Conservation (phyloP, 2,329 filamentous ascomycete species). For the Seiridium unicorne region DNA sequence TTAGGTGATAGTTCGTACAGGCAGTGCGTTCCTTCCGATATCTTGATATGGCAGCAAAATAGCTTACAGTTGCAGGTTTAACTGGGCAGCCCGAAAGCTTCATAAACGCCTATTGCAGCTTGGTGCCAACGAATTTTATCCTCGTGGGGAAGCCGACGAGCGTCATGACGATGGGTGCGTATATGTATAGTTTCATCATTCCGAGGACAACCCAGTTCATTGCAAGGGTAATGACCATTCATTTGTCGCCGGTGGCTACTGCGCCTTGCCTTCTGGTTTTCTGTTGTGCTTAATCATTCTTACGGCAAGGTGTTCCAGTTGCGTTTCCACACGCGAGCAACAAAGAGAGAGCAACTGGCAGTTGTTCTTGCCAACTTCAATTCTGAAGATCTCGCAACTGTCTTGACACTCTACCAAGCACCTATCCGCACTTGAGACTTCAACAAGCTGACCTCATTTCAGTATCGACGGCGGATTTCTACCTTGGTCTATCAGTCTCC, state of each 20-base stretch:
- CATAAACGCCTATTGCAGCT: conserved; percentile 81
- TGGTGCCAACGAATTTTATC: conserved; percentile 73
- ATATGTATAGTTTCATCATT: not conserved
- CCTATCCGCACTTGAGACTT: too few relatives aligned
- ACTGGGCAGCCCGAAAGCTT: conserved; percentile 88
- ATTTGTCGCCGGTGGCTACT: too few relatives aligned
- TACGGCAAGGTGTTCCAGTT: too few relatives aligned
- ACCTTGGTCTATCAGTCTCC: conserved; percentile 71
- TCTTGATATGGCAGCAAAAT: not conserved
- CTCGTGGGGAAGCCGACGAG: conserved; percentile 85
- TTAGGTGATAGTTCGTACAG: conserved; percentile 93
- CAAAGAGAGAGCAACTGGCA: too few relatives aligned
- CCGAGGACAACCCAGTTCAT: not conserved
- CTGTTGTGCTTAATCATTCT: too few relatives aligned
- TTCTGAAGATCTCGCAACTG: not conserved
- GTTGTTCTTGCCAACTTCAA: not conserved
- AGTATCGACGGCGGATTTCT: conserved; percentile 82
- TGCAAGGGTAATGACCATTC: too few relatives aligned
- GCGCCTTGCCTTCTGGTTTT: too few relatives aligned
- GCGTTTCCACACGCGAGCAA: too few relatives aligned
- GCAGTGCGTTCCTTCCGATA: conserved; percentile 57
- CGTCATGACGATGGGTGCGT: conserved; percentile 85
- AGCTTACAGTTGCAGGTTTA: conserved; percentile 60
- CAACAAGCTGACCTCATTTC: not conserved
- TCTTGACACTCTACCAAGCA: too few relatives aligned